Percentiles rank a stretch among this genome's conserved stretches.
Evolutionary conservation across 805 yeast genomes (phyloP).

Genomic region (Ogataea glucozyma): DNA sequence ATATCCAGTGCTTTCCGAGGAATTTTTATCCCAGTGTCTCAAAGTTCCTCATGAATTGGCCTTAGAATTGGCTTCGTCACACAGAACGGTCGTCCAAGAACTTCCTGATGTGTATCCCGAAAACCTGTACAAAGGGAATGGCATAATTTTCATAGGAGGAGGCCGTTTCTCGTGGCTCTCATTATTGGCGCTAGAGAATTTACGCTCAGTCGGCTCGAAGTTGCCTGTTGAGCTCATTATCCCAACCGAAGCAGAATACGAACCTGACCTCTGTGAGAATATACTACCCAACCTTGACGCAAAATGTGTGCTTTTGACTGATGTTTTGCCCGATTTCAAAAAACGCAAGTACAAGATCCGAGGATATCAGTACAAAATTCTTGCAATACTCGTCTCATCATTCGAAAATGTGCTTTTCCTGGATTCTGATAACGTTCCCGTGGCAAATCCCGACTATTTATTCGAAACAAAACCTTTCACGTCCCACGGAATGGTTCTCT

Average conservation of each 20-base stretch:
- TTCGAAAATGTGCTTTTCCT: slow-evolving; percentile 53
- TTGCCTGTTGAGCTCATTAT: slow-evolving; percentile 53
- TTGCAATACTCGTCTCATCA: slow-evolving; percentile 51
- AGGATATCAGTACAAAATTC: slow-evolving; percentile 50
- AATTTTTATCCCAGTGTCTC: slow-evolving; percentile 50
- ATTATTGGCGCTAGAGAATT: slow-evolving; percentile 49
- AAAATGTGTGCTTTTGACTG: slow-evolving; percentile 54
- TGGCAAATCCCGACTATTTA: slow-evolving; percentile 48
- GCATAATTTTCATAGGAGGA: slow-evolving; percentile 76
- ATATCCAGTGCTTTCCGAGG: slow-evolving; percentile 49
- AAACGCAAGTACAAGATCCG: slow-evolving; percentile 34
- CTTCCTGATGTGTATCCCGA: slow-evolving; percentile 42
- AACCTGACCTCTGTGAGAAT: slow-evolving; percentile 42
- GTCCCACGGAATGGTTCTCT: slow-evolving; percentile 50
- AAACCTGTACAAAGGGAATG: slow-evolving; percentile 48
- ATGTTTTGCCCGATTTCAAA: slow-evolving; percentile 46
- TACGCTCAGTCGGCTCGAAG: slow-evolving; percentile 46
- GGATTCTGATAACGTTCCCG: slow-evolving; percentile 55
- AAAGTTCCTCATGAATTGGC: slow-evolving; percentile 47
- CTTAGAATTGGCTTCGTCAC: slow-evolving; percentile 46
- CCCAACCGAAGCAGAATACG: slow-evolving; percentile 48
- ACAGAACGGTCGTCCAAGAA: slow-evolving; percentile 43
- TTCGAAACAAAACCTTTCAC: slow-evolving; percentile 58
- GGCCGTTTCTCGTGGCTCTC: slow-evolving; percentile 68
- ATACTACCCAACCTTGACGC: slow-evolving; percentile 53